Conservation (phyloP, 371 early-diverging fungal species). For the Entomophthora muscae region DNA sequence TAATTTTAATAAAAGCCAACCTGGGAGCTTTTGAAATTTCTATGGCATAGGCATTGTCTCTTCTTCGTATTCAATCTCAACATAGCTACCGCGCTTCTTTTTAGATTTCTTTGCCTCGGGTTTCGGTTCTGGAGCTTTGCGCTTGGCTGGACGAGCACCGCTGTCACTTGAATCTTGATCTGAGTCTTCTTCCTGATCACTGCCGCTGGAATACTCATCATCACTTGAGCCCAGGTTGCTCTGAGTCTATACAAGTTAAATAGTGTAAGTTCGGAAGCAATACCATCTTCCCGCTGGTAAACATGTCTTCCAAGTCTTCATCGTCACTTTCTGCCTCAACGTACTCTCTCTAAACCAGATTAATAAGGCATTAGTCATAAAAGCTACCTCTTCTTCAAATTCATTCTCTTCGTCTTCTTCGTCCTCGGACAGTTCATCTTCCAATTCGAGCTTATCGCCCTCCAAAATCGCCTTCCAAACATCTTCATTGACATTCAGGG, state of each 20-base stretch:
- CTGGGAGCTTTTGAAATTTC: not conserved
- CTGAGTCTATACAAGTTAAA: not conserved
- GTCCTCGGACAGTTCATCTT: conserved; percentile 49
- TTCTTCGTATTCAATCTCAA: conserved; percentile 10
- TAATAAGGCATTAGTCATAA: too few species aligned
- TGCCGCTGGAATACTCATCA: not conserved
- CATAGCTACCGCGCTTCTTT: conserved; percentile 1
- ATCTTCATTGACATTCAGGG: conserved; percentile 74
- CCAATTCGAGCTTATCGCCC: conserved; percentile 43
- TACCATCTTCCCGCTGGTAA: conserved; percentile 15
- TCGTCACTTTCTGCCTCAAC: conserved; percentile 18
- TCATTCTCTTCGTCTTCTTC: conserved; percentile 35
- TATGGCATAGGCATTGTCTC: not conserved
- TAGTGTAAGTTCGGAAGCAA: not conserved
- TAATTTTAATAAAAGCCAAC: not conserved
- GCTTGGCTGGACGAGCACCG: conserved; percentile 4
- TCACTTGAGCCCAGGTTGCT: not conserved
- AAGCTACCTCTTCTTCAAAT: conserved; percentile 20
- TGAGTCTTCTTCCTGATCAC: not conserved
- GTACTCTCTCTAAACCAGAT: conserved; percentile 12
- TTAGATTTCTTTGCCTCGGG: conserved; percentile 1
- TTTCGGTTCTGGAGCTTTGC: not conserved
- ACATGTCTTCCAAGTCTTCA: conserved; percentile 18
- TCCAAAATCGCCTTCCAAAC: conserved; percentile 61
- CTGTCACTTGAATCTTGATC: not conserved